phyloP scores from a whole-genome alignment of 805 yeast species.

The Metschnikowia peoriensis region DNA sequence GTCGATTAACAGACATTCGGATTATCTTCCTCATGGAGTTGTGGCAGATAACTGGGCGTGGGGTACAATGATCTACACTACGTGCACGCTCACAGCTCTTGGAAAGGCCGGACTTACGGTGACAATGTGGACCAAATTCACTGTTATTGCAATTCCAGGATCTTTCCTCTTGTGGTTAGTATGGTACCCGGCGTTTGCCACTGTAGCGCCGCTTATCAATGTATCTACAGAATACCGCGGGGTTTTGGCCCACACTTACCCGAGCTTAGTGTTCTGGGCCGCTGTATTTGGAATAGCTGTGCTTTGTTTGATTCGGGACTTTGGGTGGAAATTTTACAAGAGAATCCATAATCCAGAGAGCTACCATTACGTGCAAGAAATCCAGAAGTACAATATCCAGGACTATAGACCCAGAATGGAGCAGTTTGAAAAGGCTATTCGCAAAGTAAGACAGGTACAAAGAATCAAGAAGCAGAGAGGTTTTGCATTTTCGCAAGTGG shows the following conservation, averaged over 20 bases:
- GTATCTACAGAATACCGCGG: slow-evolving; percentile 87
- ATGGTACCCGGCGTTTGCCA: slow-evolving; percentile 83
- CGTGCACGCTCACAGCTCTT: slow-evolving; percentile 82
- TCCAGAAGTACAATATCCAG: slow-evolving; percentile 90
- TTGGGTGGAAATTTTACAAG: slow-evolving; percentile 91
- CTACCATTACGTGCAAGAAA: slow-evolving; percentile 94
- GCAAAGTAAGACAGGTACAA: slow-evolving; percentile 97
- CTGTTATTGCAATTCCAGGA: slow-evolving; percentile 91
- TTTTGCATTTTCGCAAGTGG: slow-evolving; percentile 95
- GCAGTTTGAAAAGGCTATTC: slow-evolving; percentile 93
- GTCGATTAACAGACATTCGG: slow-evolving; percentile 66
- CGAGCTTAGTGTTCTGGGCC: slow-evolving; percentile 82
- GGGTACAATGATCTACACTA: slow-evolving; percentile 88
- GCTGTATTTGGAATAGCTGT: slow-evolving; percentile 70
- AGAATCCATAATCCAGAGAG: slow-evolving; percentile 89
- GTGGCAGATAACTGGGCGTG: slow-evolving; percentile 89
- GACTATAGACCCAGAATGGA: slow-evolving; percentile 96
- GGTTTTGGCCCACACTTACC: slow-evolving; percentile 69
- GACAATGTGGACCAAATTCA: slow-evolving; percentile 92
- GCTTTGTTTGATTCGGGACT: slow-evolving; percentile 80
- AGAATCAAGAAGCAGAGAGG: slow-evolving; percentile 98
- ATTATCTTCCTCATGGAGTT: slow-evolving; percentile 63
- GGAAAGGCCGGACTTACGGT: slow-evolving; percentile 95
- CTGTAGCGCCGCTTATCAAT: slow-evolving; percentile 76
- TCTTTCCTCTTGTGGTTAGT: slow-evolving; percentile 81